phyloP scores from a whole-genome alignment of 192 early-diverging fungal species.

The Polychytrium aggregatum region DNA sequence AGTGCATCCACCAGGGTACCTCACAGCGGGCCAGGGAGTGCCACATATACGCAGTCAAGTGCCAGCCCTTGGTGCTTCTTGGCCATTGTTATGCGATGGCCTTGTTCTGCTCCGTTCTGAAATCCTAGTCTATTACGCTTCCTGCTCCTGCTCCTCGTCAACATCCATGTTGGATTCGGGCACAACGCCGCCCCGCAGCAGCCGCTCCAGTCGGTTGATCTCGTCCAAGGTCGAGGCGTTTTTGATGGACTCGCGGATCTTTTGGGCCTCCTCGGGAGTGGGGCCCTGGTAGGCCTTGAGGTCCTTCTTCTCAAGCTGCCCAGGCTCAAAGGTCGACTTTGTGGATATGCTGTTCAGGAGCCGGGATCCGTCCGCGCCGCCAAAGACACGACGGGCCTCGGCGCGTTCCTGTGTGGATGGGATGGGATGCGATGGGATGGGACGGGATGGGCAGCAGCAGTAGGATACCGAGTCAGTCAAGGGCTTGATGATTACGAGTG shows the following conservation, averaged over 20 bases:
- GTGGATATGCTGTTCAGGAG: constrained; percentile 36
- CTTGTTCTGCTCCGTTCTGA: too few species aligned
- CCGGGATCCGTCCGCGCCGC: constrained; percentile 43
- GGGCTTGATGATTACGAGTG: constrained; percentile 1
- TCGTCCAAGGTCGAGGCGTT: constrained; percentile 69
- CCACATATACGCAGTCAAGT: too few species aligned
- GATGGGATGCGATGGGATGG: too few species aligned
- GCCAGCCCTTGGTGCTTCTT: too few species aligned
- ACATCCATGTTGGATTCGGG: constrained; percentile 62
- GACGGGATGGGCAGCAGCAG: too few species aligned
- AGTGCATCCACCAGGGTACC: too few species aligned
- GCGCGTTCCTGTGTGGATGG: constrained; percentile 54
- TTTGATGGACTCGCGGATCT: constrained; percentile 64
- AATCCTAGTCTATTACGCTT: too few species aligned
- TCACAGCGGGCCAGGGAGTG: too few species aligned
- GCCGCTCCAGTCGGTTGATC: constrained; percentile 55
- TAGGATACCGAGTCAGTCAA: not conserved
- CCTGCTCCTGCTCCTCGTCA: too few species aligned
- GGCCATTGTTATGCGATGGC: too few species aligned
- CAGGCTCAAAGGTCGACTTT: constrained; percentile 75
- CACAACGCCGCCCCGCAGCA: constrained; percentile 41
- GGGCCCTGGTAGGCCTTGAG: constrained; percentile 41
- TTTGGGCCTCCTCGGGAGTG: constrained; percentile 53
- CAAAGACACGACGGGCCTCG: constrained; percentile 72
- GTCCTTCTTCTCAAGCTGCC: constrained; percentile 53